Evolutionary conservation across 2,329 filamentous ascomycete species (phyloP).

Genomic region (Fusarium miscanthi): DNA sequence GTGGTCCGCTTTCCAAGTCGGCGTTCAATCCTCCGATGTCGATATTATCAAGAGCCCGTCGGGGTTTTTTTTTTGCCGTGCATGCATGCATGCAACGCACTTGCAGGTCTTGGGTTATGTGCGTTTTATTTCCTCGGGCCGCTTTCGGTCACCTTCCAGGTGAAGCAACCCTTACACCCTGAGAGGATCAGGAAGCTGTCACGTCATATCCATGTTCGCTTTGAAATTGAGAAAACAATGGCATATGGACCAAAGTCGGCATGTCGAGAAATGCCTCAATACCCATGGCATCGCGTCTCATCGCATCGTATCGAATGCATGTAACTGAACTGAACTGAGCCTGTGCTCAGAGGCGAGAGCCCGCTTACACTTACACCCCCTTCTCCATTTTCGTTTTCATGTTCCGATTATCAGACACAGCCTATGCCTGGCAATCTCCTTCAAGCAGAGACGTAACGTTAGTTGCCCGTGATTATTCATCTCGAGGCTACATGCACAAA

Average conservation of each 20-base stretch:
- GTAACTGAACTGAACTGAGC: background rate
- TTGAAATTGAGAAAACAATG: conserved; percentile 9
- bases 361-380: background rate
- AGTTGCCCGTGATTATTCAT: background rate
- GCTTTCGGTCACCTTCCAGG: background rate
- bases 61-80: background rate
- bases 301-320: background rate
- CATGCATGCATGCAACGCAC: background rate
- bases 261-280: conserved; percentile 41
- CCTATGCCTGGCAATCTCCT: background rate
- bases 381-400: conserved; percentile 11
- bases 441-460: background rate
- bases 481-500: conserved; percentile 12
- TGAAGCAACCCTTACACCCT: background rate
- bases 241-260: conserved; percentile 26
- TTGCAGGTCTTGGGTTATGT: background rate
- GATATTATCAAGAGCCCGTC: conserved; percentile 12
- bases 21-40: conserved; percentile 37
- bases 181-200: background rate
- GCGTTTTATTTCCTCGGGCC: conserved; percentile 6
- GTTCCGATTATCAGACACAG: background rate
- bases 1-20: conserved; percentile 18
- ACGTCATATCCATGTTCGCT: conserved; percentile 11
- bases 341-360: background rate
- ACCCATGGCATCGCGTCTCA: background rate